Evolutionary conservation across 345 rosid genomes (phyloP).

Genomic region (Eucalyptus grandis): DNA sequence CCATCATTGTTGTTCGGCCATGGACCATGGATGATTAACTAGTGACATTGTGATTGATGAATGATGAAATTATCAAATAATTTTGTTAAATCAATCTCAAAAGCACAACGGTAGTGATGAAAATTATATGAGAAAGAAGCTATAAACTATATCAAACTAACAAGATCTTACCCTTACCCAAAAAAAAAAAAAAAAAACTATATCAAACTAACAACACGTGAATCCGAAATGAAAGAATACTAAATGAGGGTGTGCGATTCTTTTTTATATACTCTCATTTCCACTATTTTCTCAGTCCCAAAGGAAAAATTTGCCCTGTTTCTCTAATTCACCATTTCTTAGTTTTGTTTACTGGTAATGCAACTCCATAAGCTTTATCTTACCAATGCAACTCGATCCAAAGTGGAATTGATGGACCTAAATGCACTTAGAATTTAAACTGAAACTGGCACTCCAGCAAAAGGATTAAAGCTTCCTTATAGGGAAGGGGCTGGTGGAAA

Average conservation of each 20-base stretch:
- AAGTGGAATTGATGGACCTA: not conserved
- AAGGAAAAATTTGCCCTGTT: not conserved
- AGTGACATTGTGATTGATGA: not conserved
- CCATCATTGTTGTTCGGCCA: not conserved
- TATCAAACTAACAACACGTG: not conserved
- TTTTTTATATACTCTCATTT: not conserved
- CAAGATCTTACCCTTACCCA: not conserved
- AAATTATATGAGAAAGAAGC: not conserved
- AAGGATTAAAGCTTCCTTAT: not conserved
- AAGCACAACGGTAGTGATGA: not conserved
- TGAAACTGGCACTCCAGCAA: not conserved
- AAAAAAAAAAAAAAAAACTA: too few species aligned
- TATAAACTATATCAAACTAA: not conserved
- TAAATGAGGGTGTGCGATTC: not conserved
- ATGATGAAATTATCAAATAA: not conserved
- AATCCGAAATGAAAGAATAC: too few species aligned
- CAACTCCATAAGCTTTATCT: not conserved
- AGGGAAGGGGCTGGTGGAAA: not conserved
- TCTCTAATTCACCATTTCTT: not conserved
- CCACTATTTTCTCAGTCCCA: not conserved
- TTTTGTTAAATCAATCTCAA: not conserved
- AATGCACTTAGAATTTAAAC: not conserved
- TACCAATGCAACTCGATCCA: not conserved
- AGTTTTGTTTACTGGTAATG: not conserved
- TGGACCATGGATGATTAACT: not conserved